These are phyloP conservation scores for Fibroporia radiculosa DNA, from an alignment of 768 basidiomycete genomes.

Conservation along the genomic window DNA sequence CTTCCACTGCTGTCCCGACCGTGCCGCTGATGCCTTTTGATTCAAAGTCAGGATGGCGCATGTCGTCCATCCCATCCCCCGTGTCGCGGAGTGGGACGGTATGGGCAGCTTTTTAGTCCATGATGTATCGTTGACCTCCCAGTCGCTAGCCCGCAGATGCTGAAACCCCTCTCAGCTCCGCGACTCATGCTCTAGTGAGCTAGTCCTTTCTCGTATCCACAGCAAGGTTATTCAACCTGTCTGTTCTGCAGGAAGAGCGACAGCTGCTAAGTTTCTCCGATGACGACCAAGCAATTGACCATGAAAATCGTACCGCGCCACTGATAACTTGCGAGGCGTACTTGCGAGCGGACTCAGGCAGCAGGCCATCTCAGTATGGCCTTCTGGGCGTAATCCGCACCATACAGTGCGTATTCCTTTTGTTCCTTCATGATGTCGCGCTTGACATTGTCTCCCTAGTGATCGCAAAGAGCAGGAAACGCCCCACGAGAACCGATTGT, in stretches of 20 bases:
- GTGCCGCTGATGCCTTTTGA: not conserved
- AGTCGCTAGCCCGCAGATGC: too few relatives aligned
- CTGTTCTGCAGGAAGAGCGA: slow-evolving; percentile 16
- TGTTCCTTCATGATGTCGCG: not conserved
- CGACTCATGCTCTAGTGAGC: too few relatives aligned
- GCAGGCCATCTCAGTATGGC: slow-evolving; percentile 49
- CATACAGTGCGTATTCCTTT: slow-evolving; percentile 2
- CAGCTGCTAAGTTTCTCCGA: slow-evolving; percentile 23
- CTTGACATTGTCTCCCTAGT: not conserved
- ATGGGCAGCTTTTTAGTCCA: not conserved
- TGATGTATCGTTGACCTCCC: too few relatives aligned
- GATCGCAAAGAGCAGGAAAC: slow-evolving; percentile 23
- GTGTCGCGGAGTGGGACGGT: not conserved
- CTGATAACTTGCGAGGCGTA: slow-evolving; percentile 23
- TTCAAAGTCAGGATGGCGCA: not conserved
- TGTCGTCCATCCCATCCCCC: not conserved
- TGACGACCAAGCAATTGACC: slow-evolving; percentile 5
- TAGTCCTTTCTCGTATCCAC: not conserved
- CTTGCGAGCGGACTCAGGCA: slow-evolving; percentile 12
- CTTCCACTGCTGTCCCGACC: too few relatives aligned
- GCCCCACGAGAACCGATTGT: slow-evolving; percentile 44
- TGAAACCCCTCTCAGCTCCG: too few relatives aligned
- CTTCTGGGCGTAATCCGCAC: slow-evolving; percentile 36
- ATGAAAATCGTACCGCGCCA: slow-evolving; percentile 23
- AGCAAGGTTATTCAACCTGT: not conserved